Evolutionary conservation across 129 eudicot species (phyloP).

Genomic region (Arctium lappa): DNA sequence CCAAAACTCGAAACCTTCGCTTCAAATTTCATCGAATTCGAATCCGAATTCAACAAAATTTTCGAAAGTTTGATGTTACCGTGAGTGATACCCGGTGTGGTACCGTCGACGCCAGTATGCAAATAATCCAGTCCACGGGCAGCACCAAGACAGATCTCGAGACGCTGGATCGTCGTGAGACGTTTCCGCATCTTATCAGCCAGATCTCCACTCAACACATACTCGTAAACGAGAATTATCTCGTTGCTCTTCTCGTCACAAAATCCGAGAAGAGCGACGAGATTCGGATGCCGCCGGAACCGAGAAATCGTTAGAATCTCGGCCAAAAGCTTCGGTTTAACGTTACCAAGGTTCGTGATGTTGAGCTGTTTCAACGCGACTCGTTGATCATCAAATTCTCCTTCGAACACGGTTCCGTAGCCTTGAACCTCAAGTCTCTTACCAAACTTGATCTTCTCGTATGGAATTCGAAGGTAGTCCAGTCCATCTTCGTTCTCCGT

Average conservation of each 20-base stretch:
- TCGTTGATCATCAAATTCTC: conserved; percentile 19
- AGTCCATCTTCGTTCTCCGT: conserved; percentile 26
- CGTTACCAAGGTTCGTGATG: conserved; percentile 29
- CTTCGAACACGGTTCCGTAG: conserved; percentile 30
- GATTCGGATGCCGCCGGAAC: conserved; percentile 33
- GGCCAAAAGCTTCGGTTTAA: conserved; percentile 19
- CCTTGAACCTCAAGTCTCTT: conserved; percentile 19
- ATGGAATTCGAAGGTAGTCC: conserved; percentile 38
- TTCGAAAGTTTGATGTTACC: conserved; percentile 23
- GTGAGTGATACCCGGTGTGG: conserved; percentile 18
- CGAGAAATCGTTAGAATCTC: conserved; percentile 26
- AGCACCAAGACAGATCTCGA: conserved; percentile 37
- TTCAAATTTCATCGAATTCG: conserved; percentile 14
- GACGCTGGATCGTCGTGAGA: conserved; percentile 29
- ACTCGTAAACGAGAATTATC: conserved; percentile 30
- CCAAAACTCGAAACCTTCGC: conserved; percentile 36
- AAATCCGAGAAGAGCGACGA: conserved; percentile 30
- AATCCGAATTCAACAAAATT: conserved; percentile 26
- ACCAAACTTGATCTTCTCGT: conserved; percentile 30
- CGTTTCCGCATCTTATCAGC: conserved; percentile 31
- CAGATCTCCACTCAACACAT: conserved; percentile 20
- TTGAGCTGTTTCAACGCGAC: conserved; percentile 33
- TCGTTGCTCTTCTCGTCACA: conserved; percentile 35
- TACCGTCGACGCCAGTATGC: conserved; percentile 19
- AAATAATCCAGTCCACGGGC: conserved; percentile 33